phyloP scores from a whole-genome alignment of 2,329 filamentous ascomycete genomes.

The Aaosphaeria arxii region DNA sequence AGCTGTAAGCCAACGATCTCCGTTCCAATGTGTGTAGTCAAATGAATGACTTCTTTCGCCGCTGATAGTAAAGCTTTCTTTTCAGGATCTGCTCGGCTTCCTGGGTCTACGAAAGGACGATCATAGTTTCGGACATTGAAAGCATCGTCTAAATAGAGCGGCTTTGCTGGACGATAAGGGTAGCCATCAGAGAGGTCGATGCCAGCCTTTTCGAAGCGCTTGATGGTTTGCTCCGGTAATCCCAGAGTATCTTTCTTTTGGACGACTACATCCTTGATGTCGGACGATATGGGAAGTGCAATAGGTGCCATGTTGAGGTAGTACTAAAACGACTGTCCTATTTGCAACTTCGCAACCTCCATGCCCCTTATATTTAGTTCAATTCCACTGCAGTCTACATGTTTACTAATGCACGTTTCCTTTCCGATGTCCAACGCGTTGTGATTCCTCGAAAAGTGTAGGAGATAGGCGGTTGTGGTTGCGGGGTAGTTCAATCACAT shows the following conservation, averaged over 20 bases:
- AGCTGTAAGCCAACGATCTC: conserved; percentile 45
- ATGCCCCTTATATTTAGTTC: conserved; percentile 1
- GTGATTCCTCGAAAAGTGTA: too few relatives aligned
- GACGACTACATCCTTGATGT: conserved; percentile 61
- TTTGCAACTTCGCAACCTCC: too few relatives aligned
- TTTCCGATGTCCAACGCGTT: too few relatives aligned
- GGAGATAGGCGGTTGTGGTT: conserved; percentile 9
- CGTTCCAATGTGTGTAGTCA: conserved; percentile 37
- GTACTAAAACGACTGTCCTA: too few relatives aligned
- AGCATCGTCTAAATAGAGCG: conserved; percentile 68
- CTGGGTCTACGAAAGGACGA: conserved; percentile 32
- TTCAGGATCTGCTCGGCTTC: conserved; percentile 52
- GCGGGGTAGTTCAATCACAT: conserved; percentile 35
- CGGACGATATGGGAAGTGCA: conserved; percentile 50
- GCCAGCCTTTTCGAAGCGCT: conserved; percentile 64
- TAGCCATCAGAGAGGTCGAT: conserved; percentile 69
- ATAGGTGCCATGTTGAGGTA: conserved; percentile 51
- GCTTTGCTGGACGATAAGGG: conserved; percentile 65
- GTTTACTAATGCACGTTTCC: conserved; percentile 11
- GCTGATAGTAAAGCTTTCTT: conserved; percentile 37
- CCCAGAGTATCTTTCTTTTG: conserved; percentile 63
- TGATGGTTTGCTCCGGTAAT: conserved; percentile 56
- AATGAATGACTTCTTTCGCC: conserved; percentile 42
- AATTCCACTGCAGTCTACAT: not conserved
- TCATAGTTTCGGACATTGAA: conserved; percentile 58